These are phyloP conservation scores for Suillus decipiens DNA, from an alignment of 768 basidiomycete species.

Conservation along the genomic window DNA sequence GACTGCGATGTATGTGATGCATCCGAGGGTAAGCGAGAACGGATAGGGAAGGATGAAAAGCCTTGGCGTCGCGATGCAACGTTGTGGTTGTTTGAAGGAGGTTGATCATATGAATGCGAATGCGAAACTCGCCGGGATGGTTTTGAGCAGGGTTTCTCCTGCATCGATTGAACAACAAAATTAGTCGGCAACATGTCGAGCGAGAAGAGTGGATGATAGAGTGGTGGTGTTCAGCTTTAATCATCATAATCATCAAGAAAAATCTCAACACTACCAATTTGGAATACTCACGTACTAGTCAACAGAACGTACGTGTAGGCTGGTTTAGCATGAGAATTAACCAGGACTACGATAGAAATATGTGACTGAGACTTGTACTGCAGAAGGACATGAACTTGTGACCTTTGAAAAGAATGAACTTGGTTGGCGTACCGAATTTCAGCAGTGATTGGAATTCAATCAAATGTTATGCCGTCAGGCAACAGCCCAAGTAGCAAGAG, in stretches of 20 bases:
- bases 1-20: background rate
- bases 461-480: background rate
- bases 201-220: background rate
- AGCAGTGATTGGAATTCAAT: conserved; percentile 5
- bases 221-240: background rate
- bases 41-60: background rate
- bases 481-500: background rate
- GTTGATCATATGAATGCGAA: background rate
- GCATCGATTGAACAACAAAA: background rate
- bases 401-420: background rate
- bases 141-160: background rate
- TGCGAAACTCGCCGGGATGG: background rate
- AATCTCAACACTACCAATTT: background rate
- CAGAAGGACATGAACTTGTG: background rate
- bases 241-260: background rate
- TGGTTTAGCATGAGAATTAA: background rate
- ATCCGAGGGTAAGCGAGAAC: background rate
- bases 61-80: background rate
- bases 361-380: background rate
- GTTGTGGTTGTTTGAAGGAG: background rate
- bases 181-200: background rate
- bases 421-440: background rate
- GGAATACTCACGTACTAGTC: conserved; percentile 1
- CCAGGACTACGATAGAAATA: background rate
- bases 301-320: background rate